Percentiles rank a stretch among this genome's conserved stretches.
These are phyloP conservation scores for Hypoxylon sp. DNA, from an alignment of 2,329 filamentous ascomycete genomes.

Conservation along the genomic window DNA sequence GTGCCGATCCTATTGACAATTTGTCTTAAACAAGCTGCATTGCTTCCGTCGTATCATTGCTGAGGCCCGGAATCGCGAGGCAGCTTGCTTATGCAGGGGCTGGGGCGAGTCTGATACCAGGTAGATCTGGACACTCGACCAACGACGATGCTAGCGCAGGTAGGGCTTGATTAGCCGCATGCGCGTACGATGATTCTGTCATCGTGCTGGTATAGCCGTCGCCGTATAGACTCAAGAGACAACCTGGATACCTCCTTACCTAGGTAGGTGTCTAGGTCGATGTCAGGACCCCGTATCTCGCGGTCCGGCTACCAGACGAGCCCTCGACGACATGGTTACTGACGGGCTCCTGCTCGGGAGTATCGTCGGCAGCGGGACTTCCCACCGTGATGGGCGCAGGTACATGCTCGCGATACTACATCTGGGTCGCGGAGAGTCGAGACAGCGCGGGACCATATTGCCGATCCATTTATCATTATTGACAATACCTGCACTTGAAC, in stretches of 20 bases:
- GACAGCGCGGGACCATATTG: slow-evolving; percentile 18
- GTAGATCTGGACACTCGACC: slow-evolving; percentile 47
- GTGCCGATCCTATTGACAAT: slow-evolving; percentile 35
- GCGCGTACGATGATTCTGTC: slow-evolving; percentile 8
- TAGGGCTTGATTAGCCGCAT: slow-evolving; percentile 11
- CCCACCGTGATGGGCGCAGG: background rate
- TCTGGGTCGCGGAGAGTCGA: slow-evolving; percentile 10
- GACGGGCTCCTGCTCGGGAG: slow-evolving; percentile 20
- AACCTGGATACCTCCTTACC: too few species aligned
- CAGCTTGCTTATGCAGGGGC: slow-evolving; percentile 29
- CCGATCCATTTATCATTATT: slow-evolving; percentile 35
- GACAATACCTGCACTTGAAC: slow-evolving; percentile 24
- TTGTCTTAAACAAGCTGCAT: slow-evolving; percentile 32
- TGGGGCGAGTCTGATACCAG: slow-evolving; percentile 10
- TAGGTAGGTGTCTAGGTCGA: too few species aligned
- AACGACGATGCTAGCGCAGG: slow-evolving; percentile 7
- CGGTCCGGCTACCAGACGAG: slow-evolving; percentile 16
- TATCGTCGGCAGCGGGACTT: slow-evolving; percentile 1
- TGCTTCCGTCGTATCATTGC: slow-evolving; percentile 17
- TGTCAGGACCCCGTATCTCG: slow-evolving; percentile 27
- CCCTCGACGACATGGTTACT: slow-evolving; percentile 9
- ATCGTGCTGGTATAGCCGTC: slow-evolving; percentile 10
- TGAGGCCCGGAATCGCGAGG: slow-evolving; percentile 18
- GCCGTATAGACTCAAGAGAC: too few species aligned
- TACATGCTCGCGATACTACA: slow-evolving; percentile 16